Evolutionary conservation across 1,284 basidiomycete species (phyloP), one percentile per base, ranked within the genome.

Genomic region (Austroboletus sp.): DNA sequence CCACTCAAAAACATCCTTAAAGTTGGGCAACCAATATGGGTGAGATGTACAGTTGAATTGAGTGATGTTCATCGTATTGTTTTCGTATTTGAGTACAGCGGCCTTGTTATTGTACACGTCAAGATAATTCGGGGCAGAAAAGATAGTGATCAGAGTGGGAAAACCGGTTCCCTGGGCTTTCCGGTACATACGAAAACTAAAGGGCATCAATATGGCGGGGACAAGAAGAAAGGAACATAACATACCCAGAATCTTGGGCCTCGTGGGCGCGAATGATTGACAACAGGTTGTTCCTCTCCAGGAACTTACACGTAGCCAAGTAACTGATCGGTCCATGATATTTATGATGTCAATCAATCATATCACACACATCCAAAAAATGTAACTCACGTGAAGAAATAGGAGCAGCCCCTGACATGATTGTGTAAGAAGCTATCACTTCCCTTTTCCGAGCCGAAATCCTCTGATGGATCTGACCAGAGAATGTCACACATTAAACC

Each of bases 21-120:
- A 93, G 69, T 93, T 93, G 10, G 90, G 89, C 49, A 93, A 67
- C 89, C 89, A 93, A 66, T 96, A 96, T 4, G 92, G 92, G 65
- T 96, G 92, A 12, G 92, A 92, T 5, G 88, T 93, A 64, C 87
- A 91, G 69, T 95, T 96, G 74, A 95, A 96, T 66, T 96, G 92
- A 36, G 86, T 80, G 57, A 92, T 92, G 64, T 96, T 96, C 83
- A 96, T 88, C 40, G 95, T 91, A 62, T 96, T 96, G 64, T 87
- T 89, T 67, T 96, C 93, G 65, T 96, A 95, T 71, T 96, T 95
- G 62, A 96, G 79, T 5, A 96, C 92, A 1, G 93, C 92, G 2
- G 92, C 92, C 71, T 95, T 96, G 73, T 96, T 96, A 67, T 93
- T 91, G 70, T 96, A 96, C 29, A 95, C 89, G 62, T 96, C 92